Evolutionary conservation across 495 filamentous ascomycete species (phyloP).

Genomic region (Cercophora scortea): DNA sequence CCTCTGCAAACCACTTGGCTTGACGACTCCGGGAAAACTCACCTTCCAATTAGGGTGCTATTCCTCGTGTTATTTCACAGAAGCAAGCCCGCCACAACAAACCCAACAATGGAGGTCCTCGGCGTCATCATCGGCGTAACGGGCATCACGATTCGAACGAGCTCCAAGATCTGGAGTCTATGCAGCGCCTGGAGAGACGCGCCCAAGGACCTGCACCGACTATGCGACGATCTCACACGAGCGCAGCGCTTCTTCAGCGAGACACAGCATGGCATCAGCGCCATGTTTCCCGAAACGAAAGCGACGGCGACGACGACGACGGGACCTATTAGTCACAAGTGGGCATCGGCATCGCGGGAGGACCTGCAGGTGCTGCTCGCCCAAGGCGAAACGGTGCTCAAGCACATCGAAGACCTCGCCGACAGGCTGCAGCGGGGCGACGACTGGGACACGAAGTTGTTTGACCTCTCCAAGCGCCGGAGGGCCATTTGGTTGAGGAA

Average conservation of each 20-base stretch:
- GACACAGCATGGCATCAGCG: neutral
- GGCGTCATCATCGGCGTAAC: neutral
- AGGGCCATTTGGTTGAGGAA: neutral
- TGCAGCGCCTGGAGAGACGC: neutral
- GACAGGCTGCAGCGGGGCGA: neutral
- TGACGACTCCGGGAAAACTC: too few species aligned
- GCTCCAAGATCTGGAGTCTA: neutral
- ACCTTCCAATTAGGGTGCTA: too few species aligned
- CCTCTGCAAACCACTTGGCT: too few species aligned
- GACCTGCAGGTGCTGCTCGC: neutral
- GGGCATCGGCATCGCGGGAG: too few species aligned
- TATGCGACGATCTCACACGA: neutral
- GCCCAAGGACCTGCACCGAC: neutral
- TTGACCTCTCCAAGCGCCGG: neutral
- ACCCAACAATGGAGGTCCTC: neutral
- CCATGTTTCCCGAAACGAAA: neutral
- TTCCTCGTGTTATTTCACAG: too few species aligned
- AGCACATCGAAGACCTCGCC: neutral
- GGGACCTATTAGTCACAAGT: neutral
- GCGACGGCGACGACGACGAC: neutral
- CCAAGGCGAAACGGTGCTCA: neutral
- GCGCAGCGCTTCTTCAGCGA: neutral
- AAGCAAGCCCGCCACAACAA: neutral
- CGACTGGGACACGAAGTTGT: neutral
- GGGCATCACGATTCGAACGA: neutral